These are phyloP conservation scores for Coniochaeta hoffmannii DNA, from an alignment of 2,329 filamentous ascomycete species.

Conservation along the genomic window DNA sequence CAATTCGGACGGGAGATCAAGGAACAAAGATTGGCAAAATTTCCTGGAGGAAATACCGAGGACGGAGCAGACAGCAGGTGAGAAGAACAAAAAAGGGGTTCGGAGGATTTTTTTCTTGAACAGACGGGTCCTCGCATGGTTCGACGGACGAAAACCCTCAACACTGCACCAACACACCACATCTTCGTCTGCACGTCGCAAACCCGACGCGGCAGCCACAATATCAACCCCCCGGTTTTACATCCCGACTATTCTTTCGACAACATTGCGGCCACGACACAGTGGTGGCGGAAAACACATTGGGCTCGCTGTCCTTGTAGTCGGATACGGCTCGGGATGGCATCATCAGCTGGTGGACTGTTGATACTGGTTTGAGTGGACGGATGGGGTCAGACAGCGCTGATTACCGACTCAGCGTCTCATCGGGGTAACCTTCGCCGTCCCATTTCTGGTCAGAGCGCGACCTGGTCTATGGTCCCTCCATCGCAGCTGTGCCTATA, in stretches of 20 bases:
- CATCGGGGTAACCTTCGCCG: background rate
- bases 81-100: constrained; percentile 4
- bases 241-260: background rate
- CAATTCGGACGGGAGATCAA: background rate
- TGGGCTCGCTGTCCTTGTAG: background rate
- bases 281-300: background rate
- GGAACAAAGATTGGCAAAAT: constrained; percentile 13
- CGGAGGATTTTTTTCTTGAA: constrained; percentile 1
- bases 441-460: background rate
- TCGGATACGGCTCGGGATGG: background rate
- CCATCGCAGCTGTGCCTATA: constrained; percentile 15
- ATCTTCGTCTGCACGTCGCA: background rate
- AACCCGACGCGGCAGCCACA: background rate
- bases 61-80: constrained; percentile 2
- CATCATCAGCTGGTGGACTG: background rate
- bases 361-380: background rate
- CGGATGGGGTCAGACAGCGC: background rate
- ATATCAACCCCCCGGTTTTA: background rate
- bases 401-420: background rate
- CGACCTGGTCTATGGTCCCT: background rate
- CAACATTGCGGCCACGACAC: background rate
- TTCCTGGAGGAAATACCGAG: background rate
- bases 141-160: constrained; percentile 6
- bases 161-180: constrained; percentile 3
- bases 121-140: constrained; percentile 6